phyloP scores from a whole-genome alignment of 306 rosid species.

The Sindora glabra region DNA sequence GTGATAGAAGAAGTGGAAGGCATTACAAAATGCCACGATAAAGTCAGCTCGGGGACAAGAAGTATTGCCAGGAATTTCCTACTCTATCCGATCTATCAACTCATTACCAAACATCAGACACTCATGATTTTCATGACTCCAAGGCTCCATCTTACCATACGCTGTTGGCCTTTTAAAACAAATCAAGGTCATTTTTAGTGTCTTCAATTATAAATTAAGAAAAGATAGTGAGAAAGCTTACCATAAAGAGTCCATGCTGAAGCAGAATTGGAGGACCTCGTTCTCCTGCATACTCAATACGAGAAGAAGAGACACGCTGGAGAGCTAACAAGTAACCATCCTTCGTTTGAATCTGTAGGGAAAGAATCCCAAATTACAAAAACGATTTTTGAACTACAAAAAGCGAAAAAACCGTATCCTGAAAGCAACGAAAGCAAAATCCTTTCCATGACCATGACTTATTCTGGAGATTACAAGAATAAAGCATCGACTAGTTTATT shows the following conservation, averaged over 20 bases:
- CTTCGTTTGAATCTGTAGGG: conserved; percentile 54
- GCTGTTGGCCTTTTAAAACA: too few species aligned
- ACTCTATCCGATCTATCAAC: not conserved
- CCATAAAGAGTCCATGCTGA: conserved; percentile 86
- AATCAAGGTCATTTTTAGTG: too few species aligned
- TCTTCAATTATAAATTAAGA: not conserved
- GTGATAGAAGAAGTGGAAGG: too few species aligned
- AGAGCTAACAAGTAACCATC: conserved; percentile 81
- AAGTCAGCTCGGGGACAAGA: not conserved
- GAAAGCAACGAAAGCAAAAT: not conserved
- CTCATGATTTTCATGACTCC: too few species aligned
- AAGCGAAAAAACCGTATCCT: not conserved
- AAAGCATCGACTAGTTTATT: not conserved
- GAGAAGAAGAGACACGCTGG: conserved; percentile 72
- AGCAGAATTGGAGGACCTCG: conserved; percentile 75
- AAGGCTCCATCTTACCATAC: too few species aligned
- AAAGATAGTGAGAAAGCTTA: conserved; percentile 9
- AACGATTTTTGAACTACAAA: not conserved
- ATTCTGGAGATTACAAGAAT: not conserved
- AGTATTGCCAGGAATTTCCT: not conserved
- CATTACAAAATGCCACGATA: not conserved
- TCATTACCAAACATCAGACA: too few species aligned
- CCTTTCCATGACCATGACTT: not conserved
- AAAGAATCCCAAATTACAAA: not conserved
- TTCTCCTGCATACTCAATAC: conserved; percentile 13